Conservation (phyloP, 2,329 filamentous ascomycete genomes). For the Pseudogymnoascus sp. region DNA sequence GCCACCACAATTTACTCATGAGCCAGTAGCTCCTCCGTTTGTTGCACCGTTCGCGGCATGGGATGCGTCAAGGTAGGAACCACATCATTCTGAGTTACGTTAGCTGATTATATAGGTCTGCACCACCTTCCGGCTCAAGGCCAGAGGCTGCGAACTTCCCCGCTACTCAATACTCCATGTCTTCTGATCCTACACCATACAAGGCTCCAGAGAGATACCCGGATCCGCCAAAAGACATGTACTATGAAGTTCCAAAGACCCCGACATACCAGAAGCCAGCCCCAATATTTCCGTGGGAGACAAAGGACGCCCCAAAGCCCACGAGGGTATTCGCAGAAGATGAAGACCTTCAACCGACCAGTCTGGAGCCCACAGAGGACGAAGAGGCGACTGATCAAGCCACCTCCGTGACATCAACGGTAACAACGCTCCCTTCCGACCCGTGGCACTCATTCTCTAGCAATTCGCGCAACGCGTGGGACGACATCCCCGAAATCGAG, state of each 20-base stretch:
- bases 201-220: conserved; percentile 69
- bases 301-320: conserved; percentile 47
- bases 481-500: conserved; percentile 80
- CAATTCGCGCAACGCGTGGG: conserved; percentile 77
- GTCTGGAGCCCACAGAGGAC: neutral
- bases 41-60: conserved; percentile 26
- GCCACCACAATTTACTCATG: neutral
- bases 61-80: conserved; percentile 42
- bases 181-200: conserved; percentile 63
- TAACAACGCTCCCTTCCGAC: conserved; percentile 41
- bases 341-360: conserved; percentile 24
- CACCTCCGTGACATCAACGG: conserved; percentile 42
- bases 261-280: conserved; percentile 51
- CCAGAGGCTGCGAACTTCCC: conserved; percentile 85
- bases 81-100: conserved; percentile 25
- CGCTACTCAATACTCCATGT: conserved; percentile 73
- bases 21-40: conserved; percentile 1
- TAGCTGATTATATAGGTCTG: conserved; percentile 27
- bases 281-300: conserved; percentile 88
- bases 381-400: conserved; percentile 16
- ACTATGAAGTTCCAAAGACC: conserved; percentile 67
- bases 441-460: conserved; percentile 58
- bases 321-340: conserved; percentile 59
- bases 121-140: conserved; percentile 56
- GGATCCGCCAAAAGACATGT: conserved; percentile 79